These are phyloP conservation scores for Phaeotremella skinneri DNA, from an alignment of 768 basidiomycete genomes.

Conservation along the genomic window DNA sequence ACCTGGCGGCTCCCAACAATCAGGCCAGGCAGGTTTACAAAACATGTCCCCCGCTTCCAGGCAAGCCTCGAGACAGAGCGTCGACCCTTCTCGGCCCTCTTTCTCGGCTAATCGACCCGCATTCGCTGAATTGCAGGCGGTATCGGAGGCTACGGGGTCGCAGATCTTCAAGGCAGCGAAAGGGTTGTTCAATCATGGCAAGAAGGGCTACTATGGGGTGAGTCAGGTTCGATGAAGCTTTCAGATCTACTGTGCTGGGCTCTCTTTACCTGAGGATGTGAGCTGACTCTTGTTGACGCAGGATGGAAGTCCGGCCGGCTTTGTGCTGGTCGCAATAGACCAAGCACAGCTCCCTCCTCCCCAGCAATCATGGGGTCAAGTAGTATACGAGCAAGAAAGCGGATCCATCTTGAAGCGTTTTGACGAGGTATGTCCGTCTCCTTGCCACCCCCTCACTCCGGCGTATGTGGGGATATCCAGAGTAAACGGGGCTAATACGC, in stretches of 20 bases:
- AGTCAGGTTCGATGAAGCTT: slow-evolving; percentile 12
- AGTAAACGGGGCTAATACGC: slow-evolving; percentile 1
- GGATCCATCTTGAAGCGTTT: slow-evolving; percentile 65
- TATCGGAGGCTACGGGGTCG: slow-evolving; percentile 73
- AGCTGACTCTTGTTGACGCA: slow-evolving; percentile 20
- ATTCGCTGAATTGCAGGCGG: slow-evolving; percentile 65
- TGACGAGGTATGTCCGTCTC: slow-evolving; percentile 62
- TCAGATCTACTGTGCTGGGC: not conserved
- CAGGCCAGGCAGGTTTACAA: slow-evolving; percentile 21
- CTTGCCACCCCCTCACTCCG: slow-evolving; percentile 39
- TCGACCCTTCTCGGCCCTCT: not conserved
- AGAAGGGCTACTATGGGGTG: slow-evolving; percentile 67
- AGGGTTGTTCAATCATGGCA: slow-evolving; percentile 69
- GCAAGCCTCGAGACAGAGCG: slow-evolving; percentile 7
- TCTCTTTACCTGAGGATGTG: not conserved
- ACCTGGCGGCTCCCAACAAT: not conserved
- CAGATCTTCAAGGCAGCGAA: slow-evolving; percentile 70
- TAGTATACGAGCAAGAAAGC: slow-evolving; percentile 71
- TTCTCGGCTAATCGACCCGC: slow-evolving; percentile 25
- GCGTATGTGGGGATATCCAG: not conserved
- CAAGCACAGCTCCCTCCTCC: slow-evolving; percentile 57
- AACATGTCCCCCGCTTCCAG: slow-evolving; percentile 5
- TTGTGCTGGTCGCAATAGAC: slow-evolving; percentile 65
- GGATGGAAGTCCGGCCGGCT: slow-evolving; percentile 79
- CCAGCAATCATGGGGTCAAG: slow-evolving; percentile 60